Conservation (phyloP, 2,329 filamentous ascomycete species). For the Exophiala alcalophila region DNA sequence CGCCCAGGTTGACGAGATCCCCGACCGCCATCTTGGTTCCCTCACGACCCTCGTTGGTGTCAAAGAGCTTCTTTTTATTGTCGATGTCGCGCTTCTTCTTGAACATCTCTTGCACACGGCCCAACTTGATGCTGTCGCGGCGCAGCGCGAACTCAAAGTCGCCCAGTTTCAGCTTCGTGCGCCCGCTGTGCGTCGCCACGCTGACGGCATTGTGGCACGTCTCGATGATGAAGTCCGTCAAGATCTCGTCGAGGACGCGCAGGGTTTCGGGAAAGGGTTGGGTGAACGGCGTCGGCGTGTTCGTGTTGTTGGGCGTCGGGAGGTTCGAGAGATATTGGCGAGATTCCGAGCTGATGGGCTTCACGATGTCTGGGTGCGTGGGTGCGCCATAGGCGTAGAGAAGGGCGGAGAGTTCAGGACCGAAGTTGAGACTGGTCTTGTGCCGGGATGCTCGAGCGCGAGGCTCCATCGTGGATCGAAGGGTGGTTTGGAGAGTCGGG, state of each 20-base stretch:
- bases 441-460: slow-evolving; percentile 74
- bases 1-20: slow-evolving; percentile 28
- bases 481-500: neutral
- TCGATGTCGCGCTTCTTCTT: slow-evolving; percentile 86
- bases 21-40: slow-evolving; percentile 23
- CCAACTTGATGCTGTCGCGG: slow-evolving; percentile 78
- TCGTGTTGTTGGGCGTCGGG: slow-evolving; percentile 26
- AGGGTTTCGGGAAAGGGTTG: slow-evolving; percentile 82
- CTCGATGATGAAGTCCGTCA: slow-evolving; percentile 94
- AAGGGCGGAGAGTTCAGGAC: slow-evolving; percentile 62
- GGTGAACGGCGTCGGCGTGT: slow-evolving; percentile 67
- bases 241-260: slow-evolving; percentile 85
- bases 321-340: slow-evolving; percentile 19
- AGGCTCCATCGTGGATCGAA: slow-evolving; percentile 60
- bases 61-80: slow-evolving; percentile 69
- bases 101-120: slow-evolving; percentile 83
- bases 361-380: slow-evolving; percentile 30
- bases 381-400: slow-evolving; percentile 47
- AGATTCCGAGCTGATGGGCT: slow-evolving; percentile 31
- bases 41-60: slow-evolving; percentile 39
- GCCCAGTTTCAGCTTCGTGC: slow-evolving; percentile 96
- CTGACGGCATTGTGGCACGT: slow-evolving; percentile 86
- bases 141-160: slow-evolving; percentile 95
- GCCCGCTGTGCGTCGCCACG: slow-evolving; percentile 77
- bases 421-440: slow-evolving; percentile 79